phyloP scores from a whole-genome alignment of 148 eudicot genomes.

The Heliamphora exappendiculata region DNA sequence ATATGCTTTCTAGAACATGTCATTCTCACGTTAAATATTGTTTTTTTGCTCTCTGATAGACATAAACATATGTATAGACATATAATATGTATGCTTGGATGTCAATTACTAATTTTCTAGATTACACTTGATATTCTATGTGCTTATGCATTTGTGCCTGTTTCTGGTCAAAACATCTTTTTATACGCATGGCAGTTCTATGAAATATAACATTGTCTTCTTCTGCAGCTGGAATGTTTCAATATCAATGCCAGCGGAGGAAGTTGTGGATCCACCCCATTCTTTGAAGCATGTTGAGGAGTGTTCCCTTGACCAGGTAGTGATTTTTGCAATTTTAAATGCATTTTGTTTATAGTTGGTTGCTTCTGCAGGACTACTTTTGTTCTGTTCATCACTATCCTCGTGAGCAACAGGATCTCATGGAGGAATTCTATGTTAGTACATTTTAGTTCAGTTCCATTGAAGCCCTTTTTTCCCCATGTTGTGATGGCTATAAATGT shows the following conservation, averaged over 20 bases:
- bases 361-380: neutral
- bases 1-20: neutral
- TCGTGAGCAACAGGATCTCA: neutral
- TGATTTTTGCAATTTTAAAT: neutral
- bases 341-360: neutral
- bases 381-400: neutral
- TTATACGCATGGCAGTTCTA: neutral
- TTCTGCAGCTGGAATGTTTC: conserved; percentile 40
- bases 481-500: neutral
- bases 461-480: neutral
- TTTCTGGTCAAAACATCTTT: neutral
- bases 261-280: conserved; percentile 49
- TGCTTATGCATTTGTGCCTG: neutral
- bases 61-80: neutral
- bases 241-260: conserved; percentile 31
- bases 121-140: neutral
- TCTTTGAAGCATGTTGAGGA: conserved; percentile 58
- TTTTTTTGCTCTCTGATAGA: neutral
- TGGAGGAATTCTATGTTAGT: neutral
- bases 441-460: neutral
- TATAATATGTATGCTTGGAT: neutral
- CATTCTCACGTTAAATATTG: neutral
- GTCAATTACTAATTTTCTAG: neutral
- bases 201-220: conserved; percentile 10
- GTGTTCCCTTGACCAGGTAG: conserved; percentile 59